Conservation (phyloP, 2,329 filamentous ascomycete species). For the Ophiostoma ips region DNA sequence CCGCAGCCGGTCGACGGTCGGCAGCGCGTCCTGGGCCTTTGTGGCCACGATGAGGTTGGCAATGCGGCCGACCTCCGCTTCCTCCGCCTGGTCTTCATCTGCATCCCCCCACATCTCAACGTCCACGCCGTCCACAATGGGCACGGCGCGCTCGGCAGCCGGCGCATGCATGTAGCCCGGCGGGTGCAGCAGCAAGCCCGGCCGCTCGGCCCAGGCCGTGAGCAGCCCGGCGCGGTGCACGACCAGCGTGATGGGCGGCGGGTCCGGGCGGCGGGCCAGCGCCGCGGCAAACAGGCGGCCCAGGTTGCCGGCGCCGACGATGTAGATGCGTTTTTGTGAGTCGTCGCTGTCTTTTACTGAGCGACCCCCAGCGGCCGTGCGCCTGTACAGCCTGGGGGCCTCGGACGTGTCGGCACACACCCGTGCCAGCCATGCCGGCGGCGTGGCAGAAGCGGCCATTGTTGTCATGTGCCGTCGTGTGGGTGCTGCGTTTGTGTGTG, state of each 20-base stretch:
- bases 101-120: slow-evolving; percentile 37
- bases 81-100: slow-evolving; percentile 4
- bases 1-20: slow-evolving; percentile 43
- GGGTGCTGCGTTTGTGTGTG: too few relatives aligned
- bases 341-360: background rate
- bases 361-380: background rate
- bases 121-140: slow-evolving; percentile 26
- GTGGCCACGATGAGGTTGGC: slow-evolving; percentile 64
- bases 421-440: slow-evolving; percentile 8
- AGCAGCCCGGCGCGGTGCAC: slow-evolving; percentile 47
- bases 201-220: slow-evolving; percentile 29
- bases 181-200: slow-evolving; percentile 30
- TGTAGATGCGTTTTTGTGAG: slow-evolving; percentile 44
- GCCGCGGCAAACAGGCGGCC: slow-evolving; percentile 66
- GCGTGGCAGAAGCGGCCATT: too few relatives aligned
- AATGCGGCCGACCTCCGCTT: slow-evolving; percentile 30
- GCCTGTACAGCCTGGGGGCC: slow-evolving; percentile 7
- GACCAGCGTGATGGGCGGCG: slow-evolving; percentile 68
- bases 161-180: background rate
- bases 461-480: too few relatives aligned
- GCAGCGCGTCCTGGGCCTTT: slow-evolving; percentile 57
- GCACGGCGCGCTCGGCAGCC: slow-evolving; percentile 9
- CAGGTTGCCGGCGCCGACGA: slow-evolving; percentile 70
- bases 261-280: slow-evolving; percentile 42
- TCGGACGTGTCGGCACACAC: slow-evolving; percentile 2